phyloP scores from a whole-genome alignment of 176 grass and related monocot species.

The Aegilops bicornis region DNA sequence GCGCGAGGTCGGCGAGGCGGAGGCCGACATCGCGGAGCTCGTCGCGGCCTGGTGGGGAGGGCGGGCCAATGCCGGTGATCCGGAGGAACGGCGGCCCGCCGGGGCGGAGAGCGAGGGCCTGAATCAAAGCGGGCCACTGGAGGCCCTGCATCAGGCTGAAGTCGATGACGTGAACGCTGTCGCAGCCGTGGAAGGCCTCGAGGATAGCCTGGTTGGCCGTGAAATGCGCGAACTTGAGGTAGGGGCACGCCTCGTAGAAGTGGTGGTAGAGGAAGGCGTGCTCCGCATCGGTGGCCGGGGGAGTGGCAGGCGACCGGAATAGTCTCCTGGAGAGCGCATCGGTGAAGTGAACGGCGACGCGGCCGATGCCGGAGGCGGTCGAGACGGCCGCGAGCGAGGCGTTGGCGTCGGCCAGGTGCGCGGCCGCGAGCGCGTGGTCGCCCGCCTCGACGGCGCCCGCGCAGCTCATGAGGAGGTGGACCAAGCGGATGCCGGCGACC shows the following conservation, averaged over 20 bases:
- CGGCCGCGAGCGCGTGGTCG: slow-evolving; percentile 38
- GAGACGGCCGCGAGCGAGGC: slow-evolving; percentile 50
- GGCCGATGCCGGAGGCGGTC: slow-evolving; percentile 62
- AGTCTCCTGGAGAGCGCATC: slow-evolving; percentile 65
- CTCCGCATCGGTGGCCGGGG: background rate
- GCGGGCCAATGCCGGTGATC: slow-evolving; percentile 92
- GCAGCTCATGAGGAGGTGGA: slow-evolving; percentile 92
- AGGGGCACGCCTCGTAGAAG: slow-evolving; percentile 95
- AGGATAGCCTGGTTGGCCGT: slow-evolving; percentile 95
- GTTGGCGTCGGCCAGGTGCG: slow-evolving; percentile 47
- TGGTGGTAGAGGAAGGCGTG: slow-evolving; percentile 69
- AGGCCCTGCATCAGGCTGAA: slow-evolving; percentile 95
- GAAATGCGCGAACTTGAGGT: slow-evolving; percentile 99
- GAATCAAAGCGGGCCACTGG: slow-evolving; percentile 92
- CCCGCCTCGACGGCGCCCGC: slow-evolving; percentile 69
- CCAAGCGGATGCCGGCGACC: slow-evolving; percentile 72
- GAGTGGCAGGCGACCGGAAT: slow-evolving; percentile 31
- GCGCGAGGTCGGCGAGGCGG: slow-evolving; percentile 78
- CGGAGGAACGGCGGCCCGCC: slow-evolving; percentile 78
- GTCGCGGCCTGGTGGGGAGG: slow-evolving; percentile 63
- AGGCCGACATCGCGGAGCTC: slow-evolving; percentile 80
- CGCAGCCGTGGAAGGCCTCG: slow-evolving; percentile 74
- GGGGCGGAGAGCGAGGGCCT: slow-evolving; percentile 81
- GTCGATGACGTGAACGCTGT: slow-evolving; percentile 76
- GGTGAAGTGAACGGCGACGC: slow-evolving; percentile 80